Conservation (phyloP, 371 early-diverging fungal genomes). For the Scutellospora calospora region DNA sequence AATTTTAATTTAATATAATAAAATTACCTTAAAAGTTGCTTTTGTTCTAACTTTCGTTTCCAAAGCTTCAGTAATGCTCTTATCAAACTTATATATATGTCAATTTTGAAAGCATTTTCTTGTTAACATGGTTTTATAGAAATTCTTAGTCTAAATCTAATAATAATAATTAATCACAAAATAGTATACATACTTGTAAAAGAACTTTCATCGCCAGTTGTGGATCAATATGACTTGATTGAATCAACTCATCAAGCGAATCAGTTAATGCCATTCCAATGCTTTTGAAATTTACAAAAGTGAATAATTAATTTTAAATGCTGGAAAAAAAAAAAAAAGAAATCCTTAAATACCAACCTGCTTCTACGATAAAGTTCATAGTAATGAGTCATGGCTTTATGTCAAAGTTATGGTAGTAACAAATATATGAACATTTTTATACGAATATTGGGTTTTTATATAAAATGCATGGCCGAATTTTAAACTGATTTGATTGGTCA, state of each 20-base stretch:
- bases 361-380: slow-evolving; percentile 48
- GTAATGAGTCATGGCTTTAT: slow-evolving; percentile 29
- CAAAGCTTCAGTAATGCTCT: slow-evolving; percentile 78
- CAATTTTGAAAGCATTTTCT: no score
- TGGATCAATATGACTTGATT: slow-evolving; percentile 91
- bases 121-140: no score
- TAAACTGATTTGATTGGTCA: no score
- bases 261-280: slow-evolving; percentile 94
- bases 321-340: neutral
- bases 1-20: neutral
- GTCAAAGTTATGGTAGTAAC: no score
- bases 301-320: neutral
- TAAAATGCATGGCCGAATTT: no score
- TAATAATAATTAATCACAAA: slow-evolving; percentile 30
- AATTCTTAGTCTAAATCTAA: no score
- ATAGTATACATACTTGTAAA: slow-evolving; percentile 72
- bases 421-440: no score
- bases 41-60: slow-evolving; percentile 69
- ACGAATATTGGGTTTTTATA: no score
- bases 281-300: slow-evolving; percentile 50
- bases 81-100: slow-evolving; percentile 65
- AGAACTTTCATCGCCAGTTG: slow-evolving; percentile 95
- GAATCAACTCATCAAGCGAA: slow-evolving; percentile 94
- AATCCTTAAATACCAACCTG: slow-evolving; percentile 21
- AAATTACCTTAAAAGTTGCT: slow-evolving; percentile 69